These are phyloP conservation scores for Colletotrichum chrysophilum DNA, from an alignment of 2,329 filamentous ascomycete genomes.

Conservation along the genomic window DNA sequence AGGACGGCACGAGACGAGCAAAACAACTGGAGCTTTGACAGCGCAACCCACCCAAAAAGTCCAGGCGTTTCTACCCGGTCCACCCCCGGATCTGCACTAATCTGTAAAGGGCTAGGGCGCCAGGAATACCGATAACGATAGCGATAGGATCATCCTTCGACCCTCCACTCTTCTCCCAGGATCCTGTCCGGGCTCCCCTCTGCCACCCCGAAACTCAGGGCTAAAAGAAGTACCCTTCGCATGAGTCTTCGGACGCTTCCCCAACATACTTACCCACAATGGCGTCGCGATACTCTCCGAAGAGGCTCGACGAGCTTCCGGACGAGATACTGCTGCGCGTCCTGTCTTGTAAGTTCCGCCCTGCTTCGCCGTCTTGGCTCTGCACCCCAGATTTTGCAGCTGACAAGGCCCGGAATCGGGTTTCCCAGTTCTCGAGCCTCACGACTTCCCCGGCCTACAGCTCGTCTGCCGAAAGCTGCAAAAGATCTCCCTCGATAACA, in stretches of 20 bases:
- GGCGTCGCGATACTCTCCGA: constrained; percentile 5
- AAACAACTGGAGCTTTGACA: constrained; percentile 12
- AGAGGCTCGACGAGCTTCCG: constrained; percentile 58
- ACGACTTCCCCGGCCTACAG: constrained; percentile 72
- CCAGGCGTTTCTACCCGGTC: constrained; percentile 16
- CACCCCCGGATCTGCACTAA: constrained; percentile 23
- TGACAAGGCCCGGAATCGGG: constrained; percentile 2
- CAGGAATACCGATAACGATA: constrained; percentile 16
- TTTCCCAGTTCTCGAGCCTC: constrained; percentile 63
- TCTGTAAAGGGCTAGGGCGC: not conserved
- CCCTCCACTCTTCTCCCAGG: constrained; percentile 10
- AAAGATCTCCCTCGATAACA: constrained; percentile 73
- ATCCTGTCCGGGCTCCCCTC: constrained; percentile 11
- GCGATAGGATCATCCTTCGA: constrained; percentile 19
- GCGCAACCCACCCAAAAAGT: constrained; percentile 10
- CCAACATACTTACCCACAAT: constrained; percentile 23
- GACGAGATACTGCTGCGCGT: constrained; percentile 66
- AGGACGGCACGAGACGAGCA: not conserved
- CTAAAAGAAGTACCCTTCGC: not conserved
- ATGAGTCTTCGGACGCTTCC: not conserved
- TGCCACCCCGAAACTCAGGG: constrained; percentile 2
- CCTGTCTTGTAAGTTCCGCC: constrained; percentile 15
- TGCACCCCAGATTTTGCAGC: constrained; percentile 3
- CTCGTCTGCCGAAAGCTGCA: constrained; percentile 71
- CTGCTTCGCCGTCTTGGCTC: not conserved